Conservation (phyloP, 1,139 yeast genomes). For the Schizosaccharomyces versatilis region DNA sequence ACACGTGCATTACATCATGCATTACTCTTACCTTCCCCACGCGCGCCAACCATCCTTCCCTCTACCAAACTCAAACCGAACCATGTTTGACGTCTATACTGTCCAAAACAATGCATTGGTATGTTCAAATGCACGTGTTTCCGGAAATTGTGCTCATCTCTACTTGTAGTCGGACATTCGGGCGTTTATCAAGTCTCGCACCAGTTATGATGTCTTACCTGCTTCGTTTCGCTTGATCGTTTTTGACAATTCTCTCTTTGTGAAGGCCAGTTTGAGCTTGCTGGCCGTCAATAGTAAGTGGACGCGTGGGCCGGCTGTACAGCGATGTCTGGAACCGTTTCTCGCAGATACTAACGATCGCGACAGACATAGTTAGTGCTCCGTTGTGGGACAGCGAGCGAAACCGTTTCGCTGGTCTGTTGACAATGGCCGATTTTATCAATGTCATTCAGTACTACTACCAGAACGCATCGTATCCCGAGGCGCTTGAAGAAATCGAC, state of each 20-base stretch:
- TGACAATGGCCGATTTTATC: constrained; percentile 81
- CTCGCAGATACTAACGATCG: background rate
- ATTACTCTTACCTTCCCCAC: too few species aligned
- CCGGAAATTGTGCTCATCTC: too few species aligned
- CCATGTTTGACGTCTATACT: too few species aligned
- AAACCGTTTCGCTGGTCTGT: constrained; percentile 77
- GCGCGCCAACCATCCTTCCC: too few species aligned
- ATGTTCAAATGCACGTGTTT: too few species aligned
- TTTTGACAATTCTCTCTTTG: constrained; percentile 72
- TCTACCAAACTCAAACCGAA: too few species aligned
- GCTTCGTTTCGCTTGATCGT: constrained; percentile 86
- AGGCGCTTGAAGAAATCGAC: constrained; percentile 73
- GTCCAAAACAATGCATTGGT: too few species aligned
- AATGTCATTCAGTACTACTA: constrained; percentile 89
- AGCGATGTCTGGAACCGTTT: background rate
- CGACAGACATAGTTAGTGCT: constrained; percentile 65
- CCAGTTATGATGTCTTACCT: constrained; percentile 90
- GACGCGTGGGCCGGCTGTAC: too few species aligned
- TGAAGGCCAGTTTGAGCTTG: constrained; percentile 76
- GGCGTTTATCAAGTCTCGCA: constrained; percentile 64
- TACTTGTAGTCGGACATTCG: constrained; percentile 36
- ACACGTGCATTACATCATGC: too few species aligned
- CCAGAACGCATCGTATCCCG: constrained; percentile 40
- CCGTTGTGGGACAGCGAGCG: constrained; percentile 89
- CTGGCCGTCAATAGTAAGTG: constrained; percentile 47